phyloP scores from a whole-genome alignment of 345 rosid genomes.

The Jatropha curcas region DNA sequence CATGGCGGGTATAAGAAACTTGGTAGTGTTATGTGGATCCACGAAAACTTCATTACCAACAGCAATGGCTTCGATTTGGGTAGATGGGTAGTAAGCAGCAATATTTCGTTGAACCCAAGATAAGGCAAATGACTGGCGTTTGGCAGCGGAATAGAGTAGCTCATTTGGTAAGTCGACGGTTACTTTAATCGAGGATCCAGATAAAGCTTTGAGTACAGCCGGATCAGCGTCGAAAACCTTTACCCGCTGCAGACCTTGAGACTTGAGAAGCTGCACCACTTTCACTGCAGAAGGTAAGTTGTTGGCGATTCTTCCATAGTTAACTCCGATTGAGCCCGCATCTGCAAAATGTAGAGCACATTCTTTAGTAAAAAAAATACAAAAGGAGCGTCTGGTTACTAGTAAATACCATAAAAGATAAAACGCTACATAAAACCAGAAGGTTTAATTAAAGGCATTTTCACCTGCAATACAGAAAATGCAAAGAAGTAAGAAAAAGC shows the following conservation, averaged over 20 bases:
- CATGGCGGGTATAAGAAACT: constrained; percentile 76
- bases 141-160: constrained; percentile 63
- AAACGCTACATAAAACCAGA: too few relatives aligned
- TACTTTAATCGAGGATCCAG: constrained; percentile 77
- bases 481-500: constrained; percentile 4
- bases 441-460: too few relatives aligned
- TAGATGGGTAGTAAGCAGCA: constrained; percentile 63
- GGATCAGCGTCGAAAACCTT: constrained; percentile 85
- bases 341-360: constrained; percentile 39
- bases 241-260: constrained; percentile 66
- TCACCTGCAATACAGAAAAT: constrained; percentile 18
- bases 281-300: constrained; percentile 73
- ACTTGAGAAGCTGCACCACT: constrained; percentile 69
- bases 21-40: constrained; percentile 74
- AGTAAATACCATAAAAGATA: too few relatives aligned
- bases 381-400: too few relatives aligned
- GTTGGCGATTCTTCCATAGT: constrained; percentile 86
- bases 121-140: constrained; percentile 49
- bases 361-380: background rate
- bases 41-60: constrained; percentile 96
- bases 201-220: constrained; percentile 67
- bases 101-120: constrained; percentile 76
- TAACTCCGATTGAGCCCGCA: constrained; percentile 80
- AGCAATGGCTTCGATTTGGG: constrained; percentile 85
- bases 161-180: constrained; percentile 88